Conservation (phyloP, 768 basidiomycete genomes). For the Lentinula raphanica region DNA sequence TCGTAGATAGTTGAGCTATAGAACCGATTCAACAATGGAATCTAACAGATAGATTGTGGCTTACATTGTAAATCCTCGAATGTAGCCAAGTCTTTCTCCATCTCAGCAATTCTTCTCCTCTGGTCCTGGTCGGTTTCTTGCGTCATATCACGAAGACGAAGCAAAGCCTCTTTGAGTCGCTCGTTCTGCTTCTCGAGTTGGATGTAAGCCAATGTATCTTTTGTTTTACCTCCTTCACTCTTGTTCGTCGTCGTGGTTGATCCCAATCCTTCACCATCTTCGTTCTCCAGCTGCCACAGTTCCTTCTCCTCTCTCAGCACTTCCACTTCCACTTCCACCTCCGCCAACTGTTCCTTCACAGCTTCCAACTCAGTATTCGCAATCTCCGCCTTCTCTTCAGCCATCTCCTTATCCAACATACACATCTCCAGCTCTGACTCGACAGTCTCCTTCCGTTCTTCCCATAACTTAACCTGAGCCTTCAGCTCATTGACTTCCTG, state of each 20-base stretch:
- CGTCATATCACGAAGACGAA: conserved; percentile 86
- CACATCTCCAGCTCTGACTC: conserved; percentile 93
- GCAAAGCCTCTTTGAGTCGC: conserved; percentile 88
- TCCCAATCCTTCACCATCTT: neutral
- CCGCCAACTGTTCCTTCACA: conserved; percentile 69
- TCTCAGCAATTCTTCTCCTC: conserved; percentile 70
- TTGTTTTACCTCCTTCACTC: conserved; percentile 17
- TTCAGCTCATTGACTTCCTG: conserved; percentile 73
- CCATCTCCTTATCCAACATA: conserved; percentile 93
- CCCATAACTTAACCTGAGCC: conserved; percentile 67
- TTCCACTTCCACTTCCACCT: conserved; percentile 77
- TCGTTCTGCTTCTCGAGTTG: conserved; percentile 98
- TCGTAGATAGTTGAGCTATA: conserved; percentile 29
- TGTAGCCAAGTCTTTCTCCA: conserved; percentile 76
- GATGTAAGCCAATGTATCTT: conserved; percentile 22
- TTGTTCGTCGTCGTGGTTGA: neutral
- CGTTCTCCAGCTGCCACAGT: neutral
- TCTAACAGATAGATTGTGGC: neutral
- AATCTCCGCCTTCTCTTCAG: conserved; percentile 85
- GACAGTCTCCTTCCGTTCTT: conserved; percentile 66
- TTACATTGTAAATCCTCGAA: conserved; percentile 1
- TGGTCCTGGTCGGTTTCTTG: conserved; percentile 86
- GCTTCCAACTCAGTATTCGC: conserved; percentile 77
- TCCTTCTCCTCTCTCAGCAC: conserved; percentile 60
- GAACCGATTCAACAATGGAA: conserved; percentile 55